Base-by-base conservation (phyloP, 495 filamentous ascomycete species). In the Neurospora sublineolata region DNA sequence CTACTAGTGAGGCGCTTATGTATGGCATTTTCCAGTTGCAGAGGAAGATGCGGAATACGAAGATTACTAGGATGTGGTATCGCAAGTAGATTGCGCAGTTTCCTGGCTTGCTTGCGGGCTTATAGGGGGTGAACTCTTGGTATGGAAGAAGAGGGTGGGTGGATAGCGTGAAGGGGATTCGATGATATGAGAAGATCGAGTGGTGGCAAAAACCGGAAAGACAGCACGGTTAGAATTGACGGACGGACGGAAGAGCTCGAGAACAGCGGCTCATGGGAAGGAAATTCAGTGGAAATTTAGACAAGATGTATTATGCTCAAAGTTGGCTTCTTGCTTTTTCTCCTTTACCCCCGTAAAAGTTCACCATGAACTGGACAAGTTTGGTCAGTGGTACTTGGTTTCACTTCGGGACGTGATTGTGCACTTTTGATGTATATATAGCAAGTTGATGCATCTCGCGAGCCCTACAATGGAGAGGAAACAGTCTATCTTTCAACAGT, bases 1-100 rank as follows among this genome's bases (percentile, higher is more conserved):
- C 94, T 2, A 97, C 94, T 12, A 86, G 86, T 70, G 94, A 97
- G 83, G 94, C 93, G 27, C 84, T 97, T 69, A 91, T 97, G 88
- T 93, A 94, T 79, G 93, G 92, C 36, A 89, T 94, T 74, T 92
- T 94, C 78, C 90, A 92, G 80, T 81, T 95, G 72, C 92, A 95
- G 86, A 90, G 91, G 83, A 96, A 95, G 88, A 92, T 93, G 87
- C 81, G 91, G 77, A 85, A 92, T 77, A 94, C 92, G 20, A 88
- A 89, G 83, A 91, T 92, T 74, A 87, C 88, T 64, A 76, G 86
- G 71, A 89, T 89, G 87, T 90, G 89, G 80, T 82, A 81, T 67
- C 79, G 80, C 70, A 81, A 81, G 74, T 82, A 73, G 71, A 46
- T 10, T 67, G 9, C 67, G 33, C 33, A 33, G 33, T 33, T 33